Evolutionary conservation across 352 stramenopile genomes (phyloP), one percentile per base, ranked within the genome.

Genomic region (Globisporangium parvum): DNA sequence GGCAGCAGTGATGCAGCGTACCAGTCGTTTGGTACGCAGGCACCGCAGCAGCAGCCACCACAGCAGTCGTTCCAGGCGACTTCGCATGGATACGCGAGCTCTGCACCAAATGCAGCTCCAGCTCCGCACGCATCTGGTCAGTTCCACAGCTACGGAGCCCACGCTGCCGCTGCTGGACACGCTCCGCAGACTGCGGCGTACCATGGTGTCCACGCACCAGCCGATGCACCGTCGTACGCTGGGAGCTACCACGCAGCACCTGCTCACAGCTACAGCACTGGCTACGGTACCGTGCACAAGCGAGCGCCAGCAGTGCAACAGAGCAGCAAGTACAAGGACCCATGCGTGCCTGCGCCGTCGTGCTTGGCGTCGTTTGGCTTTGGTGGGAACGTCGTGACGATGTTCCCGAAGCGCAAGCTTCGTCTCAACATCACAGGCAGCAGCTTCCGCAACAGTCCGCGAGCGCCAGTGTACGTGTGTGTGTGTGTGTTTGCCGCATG

Each of bases 351-450:
- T 8, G 76, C 82, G 6, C 80, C 82, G 15, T 91, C 80, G 9
- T 93, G 82, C 48, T 62, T 95, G 14, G 72, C 69, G 2, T 85
- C 84, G 9, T 94, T 95, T 58, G 86, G 86, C 26, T 95, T 95
- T 69, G 86, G 86, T 65, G 86, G 86, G 12, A 95, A 91, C 50
- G 69, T 93, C n/a, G 85, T 88, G 49, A 91, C 80, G 8, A 95
- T 95, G 86, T 91, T 94, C 63, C 86, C 86, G 0, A 91, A 91
- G 61, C 75, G 81, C 51, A 94, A 95, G 53, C 51, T 94, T 55
- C 80, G 80, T 5, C 55, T 93, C 23, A 92, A 88, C 52, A 79
- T 75, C 51, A 70, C 73, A 18, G 72, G 70, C 53, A 80, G 63
- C 57, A 61, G 70, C 59, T 66, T 77, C 41, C 79, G 77, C 50